Conservation (phyloP, 495 filamentous ascomycete species). For the Talaromyces nanjingensis region DNA sequence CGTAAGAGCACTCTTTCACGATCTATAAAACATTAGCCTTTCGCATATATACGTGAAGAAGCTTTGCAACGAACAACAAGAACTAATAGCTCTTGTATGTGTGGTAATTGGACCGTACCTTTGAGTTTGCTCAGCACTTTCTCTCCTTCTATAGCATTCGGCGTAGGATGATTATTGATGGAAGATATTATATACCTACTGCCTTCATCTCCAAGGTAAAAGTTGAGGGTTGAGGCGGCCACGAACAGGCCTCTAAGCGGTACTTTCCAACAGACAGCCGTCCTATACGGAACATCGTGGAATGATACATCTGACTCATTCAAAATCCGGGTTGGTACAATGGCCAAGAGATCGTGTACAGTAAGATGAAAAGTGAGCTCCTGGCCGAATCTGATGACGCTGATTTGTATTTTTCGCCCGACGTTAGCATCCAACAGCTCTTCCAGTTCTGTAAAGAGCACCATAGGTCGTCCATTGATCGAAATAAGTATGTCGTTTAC, state of each 20-base stretch:
- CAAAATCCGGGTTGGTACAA: conserved; percentile 2
- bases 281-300: conserved; percentile 7
- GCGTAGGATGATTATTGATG: conserved; percentile 3
- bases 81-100: background rate
- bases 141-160: conserved; percentile 4
- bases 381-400: background rate
- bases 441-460: conserved; percentile 1
- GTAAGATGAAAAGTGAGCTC: background rate
- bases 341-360: conserved; percentile 6
- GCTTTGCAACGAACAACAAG: background rate
- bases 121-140: background rate
- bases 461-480: background rate
- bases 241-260: conserved; percentile 5
- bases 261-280: conserved; percentile 6
- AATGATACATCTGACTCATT: background rate
- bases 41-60: background rate
- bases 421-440: background rate
- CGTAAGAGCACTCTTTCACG: conserved; percentile 5
- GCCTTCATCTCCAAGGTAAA: background rate
- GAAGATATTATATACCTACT: conserved; percentile 1
- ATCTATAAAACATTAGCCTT: background rate
- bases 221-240: background rate
- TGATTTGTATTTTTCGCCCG: conserved; percentile 1
- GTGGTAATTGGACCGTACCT: background rate
- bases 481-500: conserved; percentile 7